Evolutionary conservation across 192 early-diverging fungal species (phyloP).

Genomic region (Backusella luteola): DNA sequence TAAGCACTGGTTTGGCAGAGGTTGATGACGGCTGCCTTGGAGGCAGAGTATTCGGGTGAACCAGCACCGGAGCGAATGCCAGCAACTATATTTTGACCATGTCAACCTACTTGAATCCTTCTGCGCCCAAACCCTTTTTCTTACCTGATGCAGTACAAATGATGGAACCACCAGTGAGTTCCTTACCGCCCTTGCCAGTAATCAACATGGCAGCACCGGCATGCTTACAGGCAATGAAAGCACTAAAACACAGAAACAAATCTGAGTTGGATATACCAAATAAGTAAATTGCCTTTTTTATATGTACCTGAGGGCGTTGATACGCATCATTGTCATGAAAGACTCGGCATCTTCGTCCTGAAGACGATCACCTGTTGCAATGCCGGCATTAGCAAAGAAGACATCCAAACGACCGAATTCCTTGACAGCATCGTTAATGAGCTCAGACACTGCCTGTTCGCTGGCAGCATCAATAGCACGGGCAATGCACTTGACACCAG

Average conservation of each 20-base stretch:
- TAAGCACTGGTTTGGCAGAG: constrained; percentile 40
- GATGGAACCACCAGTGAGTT: constrained; percentile 42
- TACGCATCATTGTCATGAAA: constrained; percentile 38
- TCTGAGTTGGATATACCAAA: background rate
- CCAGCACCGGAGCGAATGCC: constrained; percentile 51
- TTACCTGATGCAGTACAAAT: constrained; percentile 51
- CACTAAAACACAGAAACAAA: constrained; percentile 18
- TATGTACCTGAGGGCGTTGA: constrained; percentile 43
- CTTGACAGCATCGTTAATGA: constrained; percentile 41
- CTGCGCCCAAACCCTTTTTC: background rate
- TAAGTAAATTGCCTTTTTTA: background rate
- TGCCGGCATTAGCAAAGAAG: constrained; percentile 56
- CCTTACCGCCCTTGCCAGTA: constrained; percentile 42
- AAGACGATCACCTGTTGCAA: constrained; percentile 27
- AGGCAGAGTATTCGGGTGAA: constrained; percentile 50
- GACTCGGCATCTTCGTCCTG: constrained; percentile 31
- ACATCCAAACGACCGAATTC: constrained; percentile 50
- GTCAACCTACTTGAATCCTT: background rate
- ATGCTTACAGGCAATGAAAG: constrained; percentile 48
- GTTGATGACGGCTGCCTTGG: constrained; percentile 54
- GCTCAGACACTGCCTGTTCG: constrained; percentile 29
- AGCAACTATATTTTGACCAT: constrained; percentile 28
- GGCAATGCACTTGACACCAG: constrained; percentile 31
- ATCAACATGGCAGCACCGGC: constrained; percentile 43
- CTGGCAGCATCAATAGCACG: constrained; percentile 46